Conservation (phyloP, 257 asterid species). For the Anisodus acutangulus region DNA sequence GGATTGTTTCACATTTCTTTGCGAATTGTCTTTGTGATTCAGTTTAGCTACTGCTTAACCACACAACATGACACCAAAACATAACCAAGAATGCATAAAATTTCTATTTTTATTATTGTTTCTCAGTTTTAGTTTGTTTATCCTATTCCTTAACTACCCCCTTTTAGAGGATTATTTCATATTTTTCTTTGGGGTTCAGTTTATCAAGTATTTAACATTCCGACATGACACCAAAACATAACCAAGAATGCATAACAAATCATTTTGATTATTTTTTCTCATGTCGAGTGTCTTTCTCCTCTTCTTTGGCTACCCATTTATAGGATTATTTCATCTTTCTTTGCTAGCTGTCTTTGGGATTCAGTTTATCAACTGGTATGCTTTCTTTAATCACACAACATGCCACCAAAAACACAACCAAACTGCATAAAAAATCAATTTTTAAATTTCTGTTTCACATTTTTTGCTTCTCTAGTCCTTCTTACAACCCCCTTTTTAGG, state of each 20-base stretch:
- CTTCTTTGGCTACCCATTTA: too few relatives aligned
- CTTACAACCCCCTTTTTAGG: conserved; percentile 1
- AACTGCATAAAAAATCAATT: background rate
- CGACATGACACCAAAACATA: too few relatives aligned
- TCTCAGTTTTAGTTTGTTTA: background rate
- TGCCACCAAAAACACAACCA: background rate
- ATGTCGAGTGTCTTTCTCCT: background rate
- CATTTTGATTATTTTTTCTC: background rate
- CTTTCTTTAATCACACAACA: background rate
- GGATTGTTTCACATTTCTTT: too few relatives aligned
- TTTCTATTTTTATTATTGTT: background rate
- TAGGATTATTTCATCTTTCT: too few relatives aligned
- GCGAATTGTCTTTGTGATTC: too few relatives aligned
- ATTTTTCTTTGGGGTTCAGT: background rate
- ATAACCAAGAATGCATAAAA: background rate
- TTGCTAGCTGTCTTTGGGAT: background rate
- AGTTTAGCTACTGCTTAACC: too few relatives aligned
- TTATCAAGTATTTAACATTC: too few relatives aligned
- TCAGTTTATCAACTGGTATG: conserved; percentile 1
- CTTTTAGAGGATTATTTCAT: background rate
- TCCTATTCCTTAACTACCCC: background rate
- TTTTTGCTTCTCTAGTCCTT: background rate
- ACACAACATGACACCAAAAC: too few relatives aligned
- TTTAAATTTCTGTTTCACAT: background rate
- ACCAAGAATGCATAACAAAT: too few relatives aligned